Conservation (phyloP, 1,284 basidiomycete genomes). For the Mycosarcoma maydis region DNA sequence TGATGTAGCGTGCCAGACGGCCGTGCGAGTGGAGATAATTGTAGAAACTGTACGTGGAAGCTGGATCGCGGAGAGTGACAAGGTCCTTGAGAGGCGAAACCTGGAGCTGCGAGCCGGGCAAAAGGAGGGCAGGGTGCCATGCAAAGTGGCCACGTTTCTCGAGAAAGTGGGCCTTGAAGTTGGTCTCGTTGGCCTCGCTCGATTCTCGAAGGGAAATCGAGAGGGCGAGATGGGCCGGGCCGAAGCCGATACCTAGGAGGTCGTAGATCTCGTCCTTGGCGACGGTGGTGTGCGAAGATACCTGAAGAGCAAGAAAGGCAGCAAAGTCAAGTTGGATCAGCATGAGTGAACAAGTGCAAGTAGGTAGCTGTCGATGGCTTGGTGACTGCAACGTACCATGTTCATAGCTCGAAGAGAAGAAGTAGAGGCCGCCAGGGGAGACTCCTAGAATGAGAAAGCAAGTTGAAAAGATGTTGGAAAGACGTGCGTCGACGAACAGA, state of each 20-base stretch:
- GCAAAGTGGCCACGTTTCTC: slow-evolving; percentile 62
- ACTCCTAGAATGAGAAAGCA: slow-evolving; percentile 6
- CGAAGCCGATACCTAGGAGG: slow-evolving; percentile 62
- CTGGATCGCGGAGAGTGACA: slow-evolving; percentile 65
- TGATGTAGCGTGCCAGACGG: slow-evolving; percentile 64
- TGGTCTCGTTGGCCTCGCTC: slow-evolving; percentile 40
- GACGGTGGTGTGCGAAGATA: slow-evolving; percentile 22
- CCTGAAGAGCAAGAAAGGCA: slow-evolving; percentile 30
- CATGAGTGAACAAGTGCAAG: neutral
- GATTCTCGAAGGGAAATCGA: slow-evolving; percentile 62
- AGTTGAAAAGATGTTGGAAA: neutral
- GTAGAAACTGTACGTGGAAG: slow-evolving; percentile 62
- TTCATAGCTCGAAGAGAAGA: slow-evolving; percentile 37
- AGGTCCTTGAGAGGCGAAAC: slow-evolving; percentile 66
- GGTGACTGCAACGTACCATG: slow-evolving; percentile 14
- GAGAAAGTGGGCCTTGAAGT: slow-evolving; percentile 57
- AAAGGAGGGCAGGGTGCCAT: slow-evolving; percentile 64
- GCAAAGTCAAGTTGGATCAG: too few relatives aligned
- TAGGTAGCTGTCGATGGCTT: too few relatives aligned
- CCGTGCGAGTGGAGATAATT: slow-evolving; percentile 64
- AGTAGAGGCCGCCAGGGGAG: slow-evolving; percentile 21
- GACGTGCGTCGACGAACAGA: neutral
- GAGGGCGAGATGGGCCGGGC: slow-evolving; percentile 63
- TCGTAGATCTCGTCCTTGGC: slow-evolving; percentile 52
- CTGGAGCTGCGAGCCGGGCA: slow-evolving; percentile 65